A percentile compares a stretch with the other conserved stretches of the same genome.
Conservation (phyloP, 148 eudicot genomes). For the Camellia granthamiana region DNA sequence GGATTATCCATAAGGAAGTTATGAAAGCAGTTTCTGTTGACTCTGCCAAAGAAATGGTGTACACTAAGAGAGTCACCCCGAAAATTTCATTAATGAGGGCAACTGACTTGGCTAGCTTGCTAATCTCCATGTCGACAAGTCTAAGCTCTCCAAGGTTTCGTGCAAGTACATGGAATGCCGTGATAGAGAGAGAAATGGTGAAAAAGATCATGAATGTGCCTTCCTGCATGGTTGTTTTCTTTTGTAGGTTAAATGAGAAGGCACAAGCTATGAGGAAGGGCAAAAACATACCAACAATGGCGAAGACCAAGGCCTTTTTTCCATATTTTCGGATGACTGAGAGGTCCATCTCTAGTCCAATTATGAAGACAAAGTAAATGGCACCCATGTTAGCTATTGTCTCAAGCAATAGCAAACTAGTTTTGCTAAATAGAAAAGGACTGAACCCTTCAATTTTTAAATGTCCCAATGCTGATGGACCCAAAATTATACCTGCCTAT, state of each 20-base stretch:
- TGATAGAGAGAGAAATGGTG: conserved; percentile 52
- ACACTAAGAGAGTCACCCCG: conserved; percentile 55
- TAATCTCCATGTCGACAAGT: conserved; percentile 54
- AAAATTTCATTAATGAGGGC: conserved; percentile 57
- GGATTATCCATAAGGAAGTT: conserved; percentile 26
- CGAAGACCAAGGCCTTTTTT: conserved; percentile 47
- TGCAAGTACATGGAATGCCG: conserved; percentile 63
- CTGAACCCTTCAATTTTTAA: conserved; percentile 13
- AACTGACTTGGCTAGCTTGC: conserved; percentile 57
- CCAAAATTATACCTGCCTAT: conserved; percentile 60
- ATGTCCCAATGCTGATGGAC: conserved; percentile 59
- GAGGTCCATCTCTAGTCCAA: conserved; percentile 62
- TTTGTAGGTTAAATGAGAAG: conserved; percentile 30
- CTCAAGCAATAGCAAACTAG: conserved; percentile 57
- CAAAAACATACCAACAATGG: conserved; percentile 52
- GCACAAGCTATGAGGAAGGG: conserved; percentile 45
- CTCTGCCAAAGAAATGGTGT: conserved; percentile 54
- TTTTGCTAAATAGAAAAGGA: conserved; percentile 36
- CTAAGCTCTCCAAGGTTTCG: conserved; percentile 64
- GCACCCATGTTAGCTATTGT: conserved; percentile 68
- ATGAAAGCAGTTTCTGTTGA: background rate
- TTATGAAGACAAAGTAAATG: conserved; percentile 56
- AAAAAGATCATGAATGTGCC: conserved; percentile 49
- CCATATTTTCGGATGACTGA: conserved; percentile 38
- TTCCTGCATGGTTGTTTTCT: background rate